Evolutionary conservation across 352 stramenopile genomes (phyloP).

Genomic region (Globisporangium orthogonon): DNA sequence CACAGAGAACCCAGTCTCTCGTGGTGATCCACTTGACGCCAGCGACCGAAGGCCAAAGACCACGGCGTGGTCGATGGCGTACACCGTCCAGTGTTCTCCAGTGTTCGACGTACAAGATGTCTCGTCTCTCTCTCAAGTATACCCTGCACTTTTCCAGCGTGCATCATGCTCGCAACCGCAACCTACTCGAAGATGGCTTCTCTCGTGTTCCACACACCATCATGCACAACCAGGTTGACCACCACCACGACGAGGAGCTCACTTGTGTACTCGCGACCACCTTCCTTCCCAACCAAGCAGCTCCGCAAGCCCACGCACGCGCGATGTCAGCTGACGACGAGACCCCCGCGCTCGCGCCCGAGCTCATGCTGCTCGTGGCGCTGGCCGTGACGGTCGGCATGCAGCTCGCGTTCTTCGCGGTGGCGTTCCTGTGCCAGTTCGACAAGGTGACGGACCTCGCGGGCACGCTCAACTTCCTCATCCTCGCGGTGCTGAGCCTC

Average conservation of each 20-base stretch:
- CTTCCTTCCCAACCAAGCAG: not conserved
- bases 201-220: not conserved
- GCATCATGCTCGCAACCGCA: too few species aligned
- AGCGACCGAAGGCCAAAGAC: too few species aligned
- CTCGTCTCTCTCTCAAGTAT: not conserved
- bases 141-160: not conserved
- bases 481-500: conserved; percentile 44
- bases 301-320: too few species aligned
- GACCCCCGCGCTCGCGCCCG: conserved; percentile 9
- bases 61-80: too few species aligned
- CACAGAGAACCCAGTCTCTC: too few species aligned
- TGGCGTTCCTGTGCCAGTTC: conserved; percentile 54
- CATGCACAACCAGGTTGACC: too few species aligned
- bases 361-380: conserved; percentile 35
- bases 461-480: conserved; percentile 50
- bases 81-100: too few species aligned
- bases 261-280: not conserved
- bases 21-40: too few species aligned
- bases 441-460: conserved; percentile 67
- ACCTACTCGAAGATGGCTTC: not conserved
- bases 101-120: not conserved
- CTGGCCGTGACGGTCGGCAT: conserved; percentile 41
- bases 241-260: not conserved
- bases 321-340: conserved; percentile 3
- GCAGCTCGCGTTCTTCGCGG: conserved; percentile 54